These are phyloP conservation scores for Lepidopterella palustris DNA, from an alignment of 495 filamentous ascomycete species.

Conservation along the genomic window DNA sequence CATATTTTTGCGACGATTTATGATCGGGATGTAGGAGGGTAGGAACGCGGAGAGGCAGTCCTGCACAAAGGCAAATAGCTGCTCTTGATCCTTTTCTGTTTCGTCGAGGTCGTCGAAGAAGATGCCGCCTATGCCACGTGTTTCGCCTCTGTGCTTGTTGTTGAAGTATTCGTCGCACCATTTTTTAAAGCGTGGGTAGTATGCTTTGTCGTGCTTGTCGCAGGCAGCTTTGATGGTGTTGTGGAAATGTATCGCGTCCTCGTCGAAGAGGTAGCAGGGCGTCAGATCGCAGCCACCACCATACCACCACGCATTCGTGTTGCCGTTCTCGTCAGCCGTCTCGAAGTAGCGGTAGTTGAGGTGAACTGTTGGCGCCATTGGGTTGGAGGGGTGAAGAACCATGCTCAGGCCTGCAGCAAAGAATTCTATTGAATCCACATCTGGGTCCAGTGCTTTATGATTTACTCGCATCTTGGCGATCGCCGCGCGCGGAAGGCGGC, in stretches of 20 bases:
- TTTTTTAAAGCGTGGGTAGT: conserved; percentile 92
- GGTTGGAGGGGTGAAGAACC: conserved; percentile 87
- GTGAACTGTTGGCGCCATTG: conserved; percentile 95
- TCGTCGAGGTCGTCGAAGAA: conserved; percentile 98
- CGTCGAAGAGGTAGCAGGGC: conserved; percentile 89
- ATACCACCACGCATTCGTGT: conserved; percentile 90
- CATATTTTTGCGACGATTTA: conserved; percentile 84
- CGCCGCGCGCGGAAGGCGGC: conserved; percentile 77
- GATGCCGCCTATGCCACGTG: conserved; percentile 89
- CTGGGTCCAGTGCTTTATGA: conserved; percentile 81
- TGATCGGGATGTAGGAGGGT: conserved; percentile 85
- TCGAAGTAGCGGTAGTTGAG: conserved; percentile 99
- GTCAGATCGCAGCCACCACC: conserved; percentile 93
- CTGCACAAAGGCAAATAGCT: conserved; percentile 85
- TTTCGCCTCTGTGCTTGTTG: conserved; percentile 82
- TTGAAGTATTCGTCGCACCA: conserved; percentile 99
- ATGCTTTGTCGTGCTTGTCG: conserved; percentile 84
- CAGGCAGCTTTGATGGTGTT: conserved; percentile 84
- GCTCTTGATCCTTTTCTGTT: conserved; percentile 77
- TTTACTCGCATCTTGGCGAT: conserved; percentile 91
- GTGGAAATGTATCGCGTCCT: conserved; percentile 97
- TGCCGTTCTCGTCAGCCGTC: conserved; percentile 69
- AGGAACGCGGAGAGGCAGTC: conserved; percentile 80
- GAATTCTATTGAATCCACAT: conserved; percentile 76
- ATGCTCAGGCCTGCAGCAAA: conserved; percentile 91